A percentile compares a stretch with the other conserved stretches of the same genome.
These are phyloP conservation scores for Letharia columbiana DNA, from an alignment of 495 filamentous ascomycete genomes.

Conservation along the genomic window DNA sequence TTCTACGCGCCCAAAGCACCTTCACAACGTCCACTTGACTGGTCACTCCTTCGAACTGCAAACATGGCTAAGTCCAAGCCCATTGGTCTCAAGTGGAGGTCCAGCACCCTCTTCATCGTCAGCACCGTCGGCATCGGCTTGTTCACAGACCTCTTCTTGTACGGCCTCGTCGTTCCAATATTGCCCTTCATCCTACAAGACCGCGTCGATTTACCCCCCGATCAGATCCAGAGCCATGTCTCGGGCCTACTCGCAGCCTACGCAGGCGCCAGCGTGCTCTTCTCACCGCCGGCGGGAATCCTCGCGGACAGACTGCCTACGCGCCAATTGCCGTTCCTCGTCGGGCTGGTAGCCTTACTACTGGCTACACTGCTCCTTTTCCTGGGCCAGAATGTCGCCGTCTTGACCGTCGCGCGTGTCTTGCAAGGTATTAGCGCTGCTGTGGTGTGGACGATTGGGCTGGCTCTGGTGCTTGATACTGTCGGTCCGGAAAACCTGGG, in stretches of 20 bases:
- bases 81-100: constrained; percentile 44
- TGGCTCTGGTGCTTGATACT: constrained; percentile 43
- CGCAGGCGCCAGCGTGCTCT: constrained; percentile 48
- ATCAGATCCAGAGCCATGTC: constrained; percentile 43
- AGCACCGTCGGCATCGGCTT: constrained; percentile 52
- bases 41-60: background rate
- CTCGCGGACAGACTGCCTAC: constrained; percentile 49
- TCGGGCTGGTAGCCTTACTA: constrained; percentile 47
- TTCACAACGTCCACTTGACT: background rate
- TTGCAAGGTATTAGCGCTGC: constrained; percentile 55
- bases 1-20: background rate
- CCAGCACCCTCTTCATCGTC: constrained; percentile 52
- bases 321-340: constrained; percentile 49
- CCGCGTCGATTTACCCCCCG: constrained; percentile 42
- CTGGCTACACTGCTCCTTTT: constrained; percentile 50
- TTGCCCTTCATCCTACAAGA: constrained; percentile 52
- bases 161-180: constrained; percentile 55
- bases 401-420: constrained; percentile 48
- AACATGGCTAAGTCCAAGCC: constrained; percentile 26
- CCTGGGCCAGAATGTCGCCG: constrained; percentile 40
- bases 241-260: constrained; percentile 52
- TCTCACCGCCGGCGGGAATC: constrained; percentile 48
- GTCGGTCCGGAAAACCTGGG: constrained; percentile 50
- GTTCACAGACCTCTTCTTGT: constrained; percentile 55
- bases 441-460: constrained; percentile 54